Percentiles rank a stretch among this genome's conserved stretches.
Conservation (phyloP, 1,284 basidiomycete genomes). For the Marasmius oreades region DNA sequence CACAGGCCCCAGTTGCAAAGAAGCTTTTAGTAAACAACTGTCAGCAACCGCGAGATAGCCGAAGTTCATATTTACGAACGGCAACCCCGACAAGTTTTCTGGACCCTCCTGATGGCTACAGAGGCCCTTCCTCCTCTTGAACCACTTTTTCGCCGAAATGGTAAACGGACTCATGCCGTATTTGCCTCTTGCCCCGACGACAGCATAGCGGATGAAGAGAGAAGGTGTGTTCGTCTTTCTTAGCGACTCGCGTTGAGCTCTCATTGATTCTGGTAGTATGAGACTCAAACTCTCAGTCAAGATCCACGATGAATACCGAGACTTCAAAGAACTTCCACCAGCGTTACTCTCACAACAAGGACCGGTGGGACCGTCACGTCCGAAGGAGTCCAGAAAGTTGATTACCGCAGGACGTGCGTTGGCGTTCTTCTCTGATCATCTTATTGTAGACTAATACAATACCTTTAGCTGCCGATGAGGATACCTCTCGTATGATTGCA, state of each 20-base stretch:
- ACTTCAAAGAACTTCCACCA: slow-evolving; percentile 83
- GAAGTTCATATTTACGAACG: too few species aligned
- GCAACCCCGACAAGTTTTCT: too few species aligned
- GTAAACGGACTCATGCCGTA: slow-evolving; percentile 66
- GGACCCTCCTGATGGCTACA: slow-evolving; percentile 31
- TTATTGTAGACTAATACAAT: background rate
- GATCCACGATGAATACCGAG: slow-evolving; percentile 83
- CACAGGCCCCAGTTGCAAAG: background rate
- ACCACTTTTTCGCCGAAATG: slow-evolving; percentile 54
- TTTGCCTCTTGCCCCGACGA: slow-evolving; percentile 66
- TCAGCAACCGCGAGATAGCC: background rate
- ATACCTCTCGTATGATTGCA: slow-evolving; percentile 62
- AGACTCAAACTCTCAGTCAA: slow-evolving; percentile 69
- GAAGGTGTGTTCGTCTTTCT: slow-evolving; percentile 22
- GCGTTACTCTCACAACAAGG: slow-evolving; percentile 81
- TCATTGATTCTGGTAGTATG: slow-evolving; percentile 37
- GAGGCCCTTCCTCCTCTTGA: slow-evolving; percentile 65
- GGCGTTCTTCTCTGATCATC: background rate
- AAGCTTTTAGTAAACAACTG: background rate
- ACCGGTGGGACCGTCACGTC: slow-evolving; percentile 73
- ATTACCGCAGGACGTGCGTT: slow-evolving; percentile 70
- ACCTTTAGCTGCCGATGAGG: slow-evolving; percentile 30
- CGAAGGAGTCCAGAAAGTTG: slow-evolving; percentile 58
- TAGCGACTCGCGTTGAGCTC: background rate
- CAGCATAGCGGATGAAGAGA: slow-evolving; percentile 61